These are phyloP conservation scores for Colletotrichum sp. DNA, from an alignment of 2,329 filamentous ascomycete genomes.

Conservation along the genomic window DNA sequence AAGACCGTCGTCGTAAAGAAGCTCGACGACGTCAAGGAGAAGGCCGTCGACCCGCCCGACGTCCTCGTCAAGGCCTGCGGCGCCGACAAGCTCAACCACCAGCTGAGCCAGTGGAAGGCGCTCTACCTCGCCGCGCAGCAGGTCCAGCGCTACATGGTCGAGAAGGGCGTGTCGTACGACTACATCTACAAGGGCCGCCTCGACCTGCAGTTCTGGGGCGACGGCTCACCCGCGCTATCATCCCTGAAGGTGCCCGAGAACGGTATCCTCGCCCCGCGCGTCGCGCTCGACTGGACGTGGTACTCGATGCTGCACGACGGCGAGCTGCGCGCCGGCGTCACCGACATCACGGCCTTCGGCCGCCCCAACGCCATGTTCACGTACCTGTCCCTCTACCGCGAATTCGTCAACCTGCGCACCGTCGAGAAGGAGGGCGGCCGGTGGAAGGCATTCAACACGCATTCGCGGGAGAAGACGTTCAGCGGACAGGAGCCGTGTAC, in stretches of 20 bases:
- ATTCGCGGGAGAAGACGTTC: slow-evolving; percentile 10
- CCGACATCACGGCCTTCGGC: slow-evolving; percentile 25
- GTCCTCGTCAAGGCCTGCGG: slow-evolving; percentile 16
- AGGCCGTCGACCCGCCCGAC: not conserved
- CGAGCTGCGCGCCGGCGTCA: slow-evolving; percentile 22
- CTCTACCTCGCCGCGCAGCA: slow-evolving; percentile 34
- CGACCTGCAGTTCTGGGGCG: slow-evolving; percentile 19
- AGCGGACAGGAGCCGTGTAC: slow-evolving; percentile 20
- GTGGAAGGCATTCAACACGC: slow-evolving; percentile 22
- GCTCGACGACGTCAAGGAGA: slow-evolving; percentile 18
- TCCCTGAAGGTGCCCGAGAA: slow-evolving; percentile 10
- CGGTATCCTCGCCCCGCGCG: slow-evolving; percentile 22
- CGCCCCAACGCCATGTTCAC: slow-evolving; percentile 23
- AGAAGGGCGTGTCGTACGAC: slow-evolving; percentile 17
- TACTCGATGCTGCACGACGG: slow-evolving; percentile 25
- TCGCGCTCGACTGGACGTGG: slow-evolving; percentile 25
- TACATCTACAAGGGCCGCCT: slow-evolving; percentile 21
- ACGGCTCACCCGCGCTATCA: slow-evolving; percentile 12
- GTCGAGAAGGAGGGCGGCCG: slow-evolving; percentile 17
- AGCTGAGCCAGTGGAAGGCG: slow-evolving; percentile 23
- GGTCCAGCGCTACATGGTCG: slow-evolving; percentile 34
- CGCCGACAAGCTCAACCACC: slow-evolving; percentile 17
- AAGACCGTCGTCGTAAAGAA: slow-evolving; percentile 20
- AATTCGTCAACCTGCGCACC: slow-evolving; percentile 17
- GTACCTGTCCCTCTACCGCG: slow-evolving; percentile 19